Conservation (phyloP, 805 yeast genomes). For the Hanseniaspora lindneri region DNA sequence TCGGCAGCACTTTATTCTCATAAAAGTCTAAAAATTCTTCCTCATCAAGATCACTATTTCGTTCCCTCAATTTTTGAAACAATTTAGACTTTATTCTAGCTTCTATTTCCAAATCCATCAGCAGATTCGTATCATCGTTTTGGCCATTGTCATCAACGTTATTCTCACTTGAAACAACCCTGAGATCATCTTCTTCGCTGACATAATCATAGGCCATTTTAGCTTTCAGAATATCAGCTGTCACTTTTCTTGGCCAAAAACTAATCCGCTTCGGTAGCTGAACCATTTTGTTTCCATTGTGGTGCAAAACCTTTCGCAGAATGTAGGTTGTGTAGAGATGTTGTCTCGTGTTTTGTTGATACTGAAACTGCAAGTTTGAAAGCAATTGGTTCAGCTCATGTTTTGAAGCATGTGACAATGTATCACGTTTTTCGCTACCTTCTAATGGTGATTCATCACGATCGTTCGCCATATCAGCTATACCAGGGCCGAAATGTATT, state of each 20-base stretch:
- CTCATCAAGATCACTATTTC: not conserved
- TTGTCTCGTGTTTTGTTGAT: conserved; percentile 10
- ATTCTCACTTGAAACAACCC: not conserved
- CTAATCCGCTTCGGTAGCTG: conserved; percentile 6
- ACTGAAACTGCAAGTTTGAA: conserved; percentile 5
- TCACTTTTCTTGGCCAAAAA: conserved; percentile 12
- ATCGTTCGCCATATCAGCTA: too few species aligned
- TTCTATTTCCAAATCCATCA: not conserved
- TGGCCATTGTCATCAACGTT: not conserved
- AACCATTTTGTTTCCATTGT: conserved; percentile 1
- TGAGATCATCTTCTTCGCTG: not conserved
- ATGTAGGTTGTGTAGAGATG: conserved; percentile 7
- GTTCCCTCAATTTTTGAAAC: not conserved
- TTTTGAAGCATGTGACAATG: not conserved
- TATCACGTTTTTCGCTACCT: not conserved
- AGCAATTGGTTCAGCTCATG: not conserved
- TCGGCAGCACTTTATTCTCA: not conserved
- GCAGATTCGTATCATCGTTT: not conserved
- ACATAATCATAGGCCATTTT: conserved; percentile 6
- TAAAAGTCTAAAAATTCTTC: conserved; percentile 1
- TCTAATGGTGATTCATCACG: too few species aligned
- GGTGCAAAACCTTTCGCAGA: conserved; percentile 3
- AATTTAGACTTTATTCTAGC: conserved; percentile 2
- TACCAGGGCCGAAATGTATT: too few species aligned
- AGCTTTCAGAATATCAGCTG: conserved; percentile 5